Evolutionary conservation across 2,329 filamentous ascomycete genomes (phyloP), one percentile per base, ranked within the genome.

Genomic region (Daldinia eschscholtzii): DNA sequence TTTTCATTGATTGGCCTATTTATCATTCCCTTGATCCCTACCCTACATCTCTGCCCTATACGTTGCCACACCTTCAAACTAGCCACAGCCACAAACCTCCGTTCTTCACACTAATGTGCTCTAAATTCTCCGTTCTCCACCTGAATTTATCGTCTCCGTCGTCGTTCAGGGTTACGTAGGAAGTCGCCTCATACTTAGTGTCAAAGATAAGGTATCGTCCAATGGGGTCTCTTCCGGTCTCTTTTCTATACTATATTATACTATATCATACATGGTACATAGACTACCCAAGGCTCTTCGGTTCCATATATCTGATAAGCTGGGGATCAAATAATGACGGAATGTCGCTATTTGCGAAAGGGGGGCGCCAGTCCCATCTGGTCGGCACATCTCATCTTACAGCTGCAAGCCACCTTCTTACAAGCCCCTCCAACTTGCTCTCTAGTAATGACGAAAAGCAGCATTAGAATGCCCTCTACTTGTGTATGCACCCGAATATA

Each of bases 331-430:
- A 52, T 52, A n/a, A 52, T 52, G 46, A 52, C 26, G 46, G 46
- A 52, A 52, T 52, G 28, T 33, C 41, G 57, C 33, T 50, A 30
- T 35, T 28, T 37, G 30, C 13, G 41, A 62, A 60, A 63, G 57
- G 61, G 60, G 50, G 37, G 37, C 53, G 58, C 59, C 50, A 61
- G 41, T 65, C 57, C 58, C 61, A 56, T 46, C 61, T 50, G 33
- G 53, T 15, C 57, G 61, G 64, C 60, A 64, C 63, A 60, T 63
- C 65, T 65, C 62, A 63, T 63, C 57, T 70, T 64, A 67, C 30
- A 57, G 39, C 58, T 71, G 70, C 70, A 70, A 67, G 67, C 67
- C 70, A 72, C 67, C 26, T 59, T 61, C 48, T 52, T 64, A 57
- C 41, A 41, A 35, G 35, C 61, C 61, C 66, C 68, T 70, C 64